phyloP scores from a whole-genome alignment of 2,329 filamentous ascomycete species.

The Beauveria australis region DNA sequence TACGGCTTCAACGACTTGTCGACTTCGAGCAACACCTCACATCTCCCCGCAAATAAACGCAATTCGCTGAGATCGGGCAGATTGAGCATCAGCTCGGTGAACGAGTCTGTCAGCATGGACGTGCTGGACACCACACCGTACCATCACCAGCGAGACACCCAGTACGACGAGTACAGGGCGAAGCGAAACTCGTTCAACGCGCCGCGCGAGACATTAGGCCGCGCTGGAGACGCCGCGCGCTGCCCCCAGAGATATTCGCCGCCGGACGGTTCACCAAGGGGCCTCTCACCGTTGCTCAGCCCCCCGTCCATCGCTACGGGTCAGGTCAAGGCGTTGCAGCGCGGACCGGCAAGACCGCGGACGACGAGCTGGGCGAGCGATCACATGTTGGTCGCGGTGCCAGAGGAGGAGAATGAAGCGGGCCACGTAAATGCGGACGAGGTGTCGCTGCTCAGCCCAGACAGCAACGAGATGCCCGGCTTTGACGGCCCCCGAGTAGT shows the following conservation, averaged over 20 bases:
- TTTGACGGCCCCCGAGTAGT: constrained; percentile 14
- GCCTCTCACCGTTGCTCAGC: constrained; percentile 16
- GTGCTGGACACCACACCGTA: constrained; percentile 24
- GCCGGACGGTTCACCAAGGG: background rate
- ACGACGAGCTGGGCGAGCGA: constrained; percentile 29
- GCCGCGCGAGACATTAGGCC: constrained; percentile 14
- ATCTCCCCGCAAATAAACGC: constrained; percentile 21
- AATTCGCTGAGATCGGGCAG: constrained; percentile 20
- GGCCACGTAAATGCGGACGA: constrained; percentile 17
- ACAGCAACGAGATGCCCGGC: constrained; percentile 18
- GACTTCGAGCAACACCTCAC: constrained; percentile 20
- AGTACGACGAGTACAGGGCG: constrained; percentile 38
- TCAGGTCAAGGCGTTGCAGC: constrained; percentile 15
- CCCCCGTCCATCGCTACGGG: constrained; percentile 5
- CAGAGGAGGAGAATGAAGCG: constrained; percentile 27
- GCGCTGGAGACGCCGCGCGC: background rate
- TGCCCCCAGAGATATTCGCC: background rate
- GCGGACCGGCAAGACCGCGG: constrained; percentile 22
- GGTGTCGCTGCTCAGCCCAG: constrained; percentile 22
- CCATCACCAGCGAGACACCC: constrained; percentile 37
- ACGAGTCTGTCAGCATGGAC: constrained; percentile 17
- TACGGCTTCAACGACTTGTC: constrained; percentile 35
- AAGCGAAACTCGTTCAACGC: constrained; percentile 21
- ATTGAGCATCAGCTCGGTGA: constrained; percentile 21
- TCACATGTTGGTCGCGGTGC: constrained; percentile 28